phyloP scores from a whole-genome alignment of 257 asterid species.

The Rubia yunnanensis region DNA sequence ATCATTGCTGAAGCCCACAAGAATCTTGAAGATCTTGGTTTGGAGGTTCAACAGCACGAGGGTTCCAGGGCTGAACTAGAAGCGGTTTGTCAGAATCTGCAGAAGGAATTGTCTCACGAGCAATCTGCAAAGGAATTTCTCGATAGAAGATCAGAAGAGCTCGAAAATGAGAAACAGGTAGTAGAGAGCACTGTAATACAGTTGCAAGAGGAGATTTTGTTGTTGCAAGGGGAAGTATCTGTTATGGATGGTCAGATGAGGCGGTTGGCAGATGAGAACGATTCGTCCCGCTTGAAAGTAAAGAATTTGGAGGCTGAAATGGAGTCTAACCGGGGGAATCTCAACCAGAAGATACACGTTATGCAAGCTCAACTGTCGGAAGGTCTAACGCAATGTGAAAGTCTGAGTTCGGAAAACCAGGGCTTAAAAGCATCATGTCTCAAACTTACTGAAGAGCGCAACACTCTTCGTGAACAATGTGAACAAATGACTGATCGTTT shows the following conservation, averaged over 20 bases:
- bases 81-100: constrained; percentile 25
- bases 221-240: constrained; percentile 22
- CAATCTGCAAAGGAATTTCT: constrained; percentile 27
- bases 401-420: constrained; percentile 36
- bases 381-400: constrained; percentile 38
- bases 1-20: constrained; percentile 26
- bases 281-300: constrained; percentile 28
- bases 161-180: constrained; percentile 23
- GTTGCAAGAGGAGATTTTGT: constrained; percentile 34
- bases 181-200: constrained; percentile 26
- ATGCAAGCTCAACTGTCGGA: constrained; percentile 25
- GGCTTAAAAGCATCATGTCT: constrained; percentile 23
- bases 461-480: constrained; percentile 24
- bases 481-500: constrained; percentile 34
- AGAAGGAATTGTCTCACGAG: constrained; percentile 34
- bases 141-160: constrained; percentile 25
- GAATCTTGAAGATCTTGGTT: constrained; percentile 28
- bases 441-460: constrained; percentile 24
- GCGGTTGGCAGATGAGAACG: constrained; percentile 35
- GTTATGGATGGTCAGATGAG: constrained; percentile 30
- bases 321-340: constrained; percentile 27
- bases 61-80: constrained; percentile 29
- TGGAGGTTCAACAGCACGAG: constrained; percentile 37
- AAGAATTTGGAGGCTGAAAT: constrained; percentile 29
- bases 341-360: constrained; percentile 29